Percentiles rank a stretch among this genome's conserved stretches.
These are phyloP conservation scores for Erodium texanum DNA, from an alignment of 441 rosid species.

Conservation along the genomic window DNA sequence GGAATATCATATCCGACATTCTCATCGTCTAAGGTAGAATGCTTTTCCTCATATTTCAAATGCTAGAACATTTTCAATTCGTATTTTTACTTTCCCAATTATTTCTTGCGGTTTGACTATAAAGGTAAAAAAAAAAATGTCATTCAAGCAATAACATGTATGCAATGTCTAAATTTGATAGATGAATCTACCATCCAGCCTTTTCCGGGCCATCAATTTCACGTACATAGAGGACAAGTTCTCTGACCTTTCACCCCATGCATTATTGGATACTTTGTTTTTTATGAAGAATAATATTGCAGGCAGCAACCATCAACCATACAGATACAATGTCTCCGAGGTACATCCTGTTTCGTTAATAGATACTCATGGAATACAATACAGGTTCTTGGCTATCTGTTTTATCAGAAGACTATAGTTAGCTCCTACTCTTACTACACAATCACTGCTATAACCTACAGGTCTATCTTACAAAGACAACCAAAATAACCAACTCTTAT, in stretches of 20 bases:
- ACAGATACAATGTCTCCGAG: slow-evolving; percentile 36
- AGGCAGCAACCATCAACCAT: slow-evolving; percentile 19
- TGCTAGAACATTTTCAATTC: too few species aligned
- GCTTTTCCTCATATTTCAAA: not conserved
- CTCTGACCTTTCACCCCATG: slow-evolving; percentile 66
- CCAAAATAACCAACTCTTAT: too few species aligned
- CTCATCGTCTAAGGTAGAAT: slow-evolving; percentile 63
- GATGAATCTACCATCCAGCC: slow-evolving; percentile 28
- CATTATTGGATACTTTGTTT: slow-evolving; percentile 60
- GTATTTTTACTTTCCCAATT: not conserved
- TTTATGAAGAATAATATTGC: slow-evolving; percentile 39
- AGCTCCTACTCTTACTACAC: not conserved
- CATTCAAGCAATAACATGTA: slow-evolving; percentile 7
- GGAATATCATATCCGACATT: slow-evolving; percentile 76
- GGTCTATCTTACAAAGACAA: too few species aligned
- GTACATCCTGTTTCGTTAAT: slow-evolving; percentile 22
- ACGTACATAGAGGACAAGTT: slow-evolving; percentile 25
- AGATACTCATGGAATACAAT: not conserved
- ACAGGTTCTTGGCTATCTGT: not conserved
- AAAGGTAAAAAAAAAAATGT: too few species aligned
- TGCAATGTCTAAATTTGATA: slow-evolving; percentile 19
- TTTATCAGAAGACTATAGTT: not conserved
- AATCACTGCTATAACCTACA: too few species aligned
- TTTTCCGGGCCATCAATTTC: too few species aligned
- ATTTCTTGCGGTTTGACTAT: not conserved